Evolutionary conservation across 371 early-diverging fungal genomes (phyloP).

Genomic region (Dinochytrium kinnereticum): DNA sequence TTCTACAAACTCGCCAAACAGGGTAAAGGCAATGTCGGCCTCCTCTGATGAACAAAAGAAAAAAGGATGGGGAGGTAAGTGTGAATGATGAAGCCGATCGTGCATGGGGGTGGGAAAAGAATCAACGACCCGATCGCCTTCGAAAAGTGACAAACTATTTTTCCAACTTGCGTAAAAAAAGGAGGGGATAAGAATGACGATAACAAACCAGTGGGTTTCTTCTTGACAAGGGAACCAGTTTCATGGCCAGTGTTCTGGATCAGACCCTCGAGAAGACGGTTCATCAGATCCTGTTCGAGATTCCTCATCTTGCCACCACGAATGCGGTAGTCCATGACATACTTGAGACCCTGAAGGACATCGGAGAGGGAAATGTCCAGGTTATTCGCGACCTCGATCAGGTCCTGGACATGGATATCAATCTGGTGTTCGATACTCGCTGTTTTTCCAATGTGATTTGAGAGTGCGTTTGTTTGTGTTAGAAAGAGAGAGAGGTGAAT

Average conservation of each 20-base stretch:
- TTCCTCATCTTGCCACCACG: constrained; percentile 81
- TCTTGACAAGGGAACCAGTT: constrained; percentile 52
- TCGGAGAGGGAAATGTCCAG: constrained; percentile 80
- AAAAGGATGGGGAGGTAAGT: background rate
- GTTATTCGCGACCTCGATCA: constrained; percentile 66
- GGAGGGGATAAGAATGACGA: too few species aligned
- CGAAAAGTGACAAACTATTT: too few species aligned
- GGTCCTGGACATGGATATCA: constrained; percentile 77
- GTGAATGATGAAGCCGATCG: too few species aligned
- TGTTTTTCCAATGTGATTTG: background rate
- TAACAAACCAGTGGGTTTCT: constrained; percentile 31
- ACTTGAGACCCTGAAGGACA: constrained; percentile 86
- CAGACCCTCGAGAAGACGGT: constrained; percentile 81
- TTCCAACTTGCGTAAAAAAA: too few species aligned
- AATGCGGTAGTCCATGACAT: constrained; percentile 91
- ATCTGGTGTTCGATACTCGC: constrained; percentile 75
- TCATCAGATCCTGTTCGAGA: constrained; percentile 83
- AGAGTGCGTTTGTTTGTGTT: too few species aligned
- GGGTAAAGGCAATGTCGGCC: constrained; percentile 83
- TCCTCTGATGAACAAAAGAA: constrained; percentile 51
- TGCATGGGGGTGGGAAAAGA: too few species aligned
- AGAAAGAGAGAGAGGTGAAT: too few species aligned
- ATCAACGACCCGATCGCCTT: too few species aligned
- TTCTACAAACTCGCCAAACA: constrained; percentile 94
- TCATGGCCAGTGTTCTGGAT: constrained; percentile 75